A percentile compares a stretch with the other conserved stretches of the same genome.
phyloP scores from a whole-genome alignment of 768 basidiomycete species.

The Flagelloscypha sp. region DNA sequence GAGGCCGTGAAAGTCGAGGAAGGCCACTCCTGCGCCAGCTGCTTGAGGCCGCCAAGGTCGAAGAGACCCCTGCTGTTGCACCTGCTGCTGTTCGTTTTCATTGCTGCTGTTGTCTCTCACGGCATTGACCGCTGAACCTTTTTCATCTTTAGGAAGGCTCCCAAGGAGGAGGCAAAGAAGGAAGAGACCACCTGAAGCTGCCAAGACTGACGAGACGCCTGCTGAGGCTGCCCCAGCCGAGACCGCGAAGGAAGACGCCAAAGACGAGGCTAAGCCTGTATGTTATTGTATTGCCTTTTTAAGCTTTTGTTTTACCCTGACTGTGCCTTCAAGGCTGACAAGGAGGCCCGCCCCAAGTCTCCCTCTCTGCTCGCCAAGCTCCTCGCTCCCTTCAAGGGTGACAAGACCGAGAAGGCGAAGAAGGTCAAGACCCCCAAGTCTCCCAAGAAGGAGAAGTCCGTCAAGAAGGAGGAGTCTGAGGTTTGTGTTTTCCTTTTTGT shows the following conservation, averaged over 20 bases:
- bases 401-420: constrained; percentile 54
- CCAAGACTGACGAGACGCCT: constrained; percentile 24
- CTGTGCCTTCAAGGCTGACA: constrained; percentile 52
- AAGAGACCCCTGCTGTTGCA: constrained; percentile 31
- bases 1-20: constrained; percentile 49
- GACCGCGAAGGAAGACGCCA: constrained; percentile 34
- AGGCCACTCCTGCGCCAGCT: constrained; percentile 27
- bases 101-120: constrained; percentile 3
- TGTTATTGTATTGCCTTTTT: constrained; percentile 3
- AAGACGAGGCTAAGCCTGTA: constrained; percentile 38
- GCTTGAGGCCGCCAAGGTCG: constrained; percentile 33
- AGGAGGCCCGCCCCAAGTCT: constrained; percentile 71
- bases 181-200: constrained; percentile 27
- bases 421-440: constrained; percentile 63
- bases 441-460: constrained; percentile 76
- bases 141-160: constrained; percentile 24
- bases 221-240: constrained; percentile 26
- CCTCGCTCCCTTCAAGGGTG: constrained; percentile 56
- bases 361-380: constrained; percentile 72
- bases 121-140: constrained; percentile 1
- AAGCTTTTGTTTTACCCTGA: constrained; percentile 2
- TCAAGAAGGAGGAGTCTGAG: constrained; percentile 68
- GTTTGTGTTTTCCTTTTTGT: constrained; percentile 21
- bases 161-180: constrained; percentile 30
- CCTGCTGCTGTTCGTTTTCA: background rate